Conservation (phyloP, 1,139 yeast species). For the Taiozyma sp. region DNA sequence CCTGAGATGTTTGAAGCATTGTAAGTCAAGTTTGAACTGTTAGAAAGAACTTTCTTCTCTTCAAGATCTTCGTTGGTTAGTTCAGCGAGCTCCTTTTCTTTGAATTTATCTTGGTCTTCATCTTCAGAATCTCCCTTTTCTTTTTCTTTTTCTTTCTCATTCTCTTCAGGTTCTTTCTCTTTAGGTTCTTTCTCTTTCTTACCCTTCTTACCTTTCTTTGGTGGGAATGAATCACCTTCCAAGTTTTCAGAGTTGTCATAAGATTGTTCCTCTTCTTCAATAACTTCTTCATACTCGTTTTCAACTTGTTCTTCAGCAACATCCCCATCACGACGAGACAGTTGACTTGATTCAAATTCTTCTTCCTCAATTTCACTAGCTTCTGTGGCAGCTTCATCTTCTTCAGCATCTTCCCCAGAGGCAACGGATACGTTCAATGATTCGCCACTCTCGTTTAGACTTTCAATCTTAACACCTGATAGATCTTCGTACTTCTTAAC, state of each 20-base stretch:
- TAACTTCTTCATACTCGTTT: background rate
- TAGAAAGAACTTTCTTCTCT: background rate
- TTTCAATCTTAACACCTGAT: constrained; percentile 18
- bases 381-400: background rate
- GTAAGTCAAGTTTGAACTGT: background rate
- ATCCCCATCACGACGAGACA: background rate
- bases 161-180: constrained; percentile 2
- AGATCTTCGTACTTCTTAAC: constrained; percentile 23
- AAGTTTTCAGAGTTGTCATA: background rate
- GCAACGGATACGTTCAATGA: constrained; percentile 10
- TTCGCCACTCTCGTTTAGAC: constrained; percentile 3
- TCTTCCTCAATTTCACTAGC: background rate
- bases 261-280: background rate
- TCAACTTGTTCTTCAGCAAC: no score
- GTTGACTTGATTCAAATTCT: background rate
- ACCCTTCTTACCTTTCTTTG: background rate
- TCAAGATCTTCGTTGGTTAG: background rate
- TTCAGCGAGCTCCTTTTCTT: constrained; percentile 6
- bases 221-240: background rate
- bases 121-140: constrained; percentile 2
- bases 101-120: constrained; percentile 4
- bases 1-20: background rate
- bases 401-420: constrained; percentile 1
- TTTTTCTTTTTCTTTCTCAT: constrained; percentile 3
- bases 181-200: constrained; percentile 2